Conservation (phyloP, 169 alveolate genomes). For the Cryptosporidium tyzzeri region DNA sequence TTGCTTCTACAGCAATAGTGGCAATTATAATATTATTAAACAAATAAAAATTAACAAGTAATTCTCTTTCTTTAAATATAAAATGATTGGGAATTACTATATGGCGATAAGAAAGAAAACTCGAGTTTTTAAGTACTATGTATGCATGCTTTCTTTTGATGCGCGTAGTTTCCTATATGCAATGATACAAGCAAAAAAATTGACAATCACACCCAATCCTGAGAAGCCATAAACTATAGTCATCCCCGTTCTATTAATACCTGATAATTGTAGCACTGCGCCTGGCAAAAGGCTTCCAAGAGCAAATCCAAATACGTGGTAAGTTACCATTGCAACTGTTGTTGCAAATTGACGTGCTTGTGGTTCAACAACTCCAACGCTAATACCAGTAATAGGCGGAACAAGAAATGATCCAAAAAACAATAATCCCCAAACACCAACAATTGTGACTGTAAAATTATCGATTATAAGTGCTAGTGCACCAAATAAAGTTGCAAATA, state of each 20-base stretch:
- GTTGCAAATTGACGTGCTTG: constrained; percentile 65
- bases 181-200: constrained; percentile 42
- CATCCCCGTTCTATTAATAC: constrained; percentile 66
- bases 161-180: constrained; percentile 12
- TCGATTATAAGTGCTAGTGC: constrained; percentile 33
- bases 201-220: constrained; percentile 57
- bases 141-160: neutral
- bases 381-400: constrained; percentile 71
- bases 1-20: neutral
- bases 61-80: neutral
- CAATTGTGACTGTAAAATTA: constrained; percentile 49
- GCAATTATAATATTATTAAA: neutral
- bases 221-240: constrained; percentile 67
- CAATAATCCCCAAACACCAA: constrained; percentile 63
- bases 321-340: constrained; percentile 70
- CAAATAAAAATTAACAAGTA: neutral
- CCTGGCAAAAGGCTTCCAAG: constrained; percentile 76
- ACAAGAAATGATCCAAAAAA: constrained; percentile 74
- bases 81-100: neutral
- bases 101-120: neutral
- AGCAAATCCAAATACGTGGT: constrained; percentile 67
- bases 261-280: constrained; percentile 57
- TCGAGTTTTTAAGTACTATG: neutral
- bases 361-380: constrained; percentile 75
- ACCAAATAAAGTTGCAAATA: constrained; percentile 51